Evolutionary conservation across 2,329 filamentous ascomycete genomes (phyloP).

Genomic region (Ceratocystis destructans): DNA sequence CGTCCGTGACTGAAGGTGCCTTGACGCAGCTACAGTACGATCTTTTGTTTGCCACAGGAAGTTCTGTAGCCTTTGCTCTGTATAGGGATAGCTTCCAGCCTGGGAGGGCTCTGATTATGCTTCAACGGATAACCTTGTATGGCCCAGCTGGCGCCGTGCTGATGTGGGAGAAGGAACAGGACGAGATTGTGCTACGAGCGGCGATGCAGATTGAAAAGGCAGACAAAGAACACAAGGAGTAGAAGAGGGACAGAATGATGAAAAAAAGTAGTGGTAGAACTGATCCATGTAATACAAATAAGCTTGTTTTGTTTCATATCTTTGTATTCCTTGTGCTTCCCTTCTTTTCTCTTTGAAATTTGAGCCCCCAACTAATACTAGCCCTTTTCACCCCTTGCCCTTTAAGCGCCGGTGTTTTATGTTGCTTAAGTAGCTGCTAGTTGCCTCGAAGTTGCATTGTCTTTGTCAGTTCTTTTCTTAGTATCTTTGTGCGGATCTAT

Average conservation of each 20-base stretch:
- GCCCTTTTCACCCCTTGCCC: not conserved
- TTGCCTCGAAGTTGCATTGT: too few species aligned
- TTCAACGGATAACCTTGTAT: constrained; percentile 12
- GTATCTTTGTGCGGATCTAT: not conserved
- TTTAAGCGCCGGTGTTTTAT: not conserved
- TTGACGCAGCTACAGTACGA: constrained; percentile 22
- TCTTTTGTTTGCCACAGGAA: constrained; percentile 20
- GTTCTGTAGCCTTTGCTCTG: constrained; percentile 10
- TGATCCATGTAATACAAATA: not conserved
- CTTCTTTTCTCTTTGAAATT: not conserved
- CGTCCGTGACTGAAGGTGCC: constrained; percentile 16
- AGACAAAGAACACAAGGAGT: constrained; percentile 10
- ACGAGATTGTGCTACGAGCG: constrained; percentile 13
- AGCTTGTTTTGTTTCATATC: not conserved
- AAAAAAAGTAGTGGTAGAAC: not conserved
- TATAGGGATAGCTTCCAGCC: constrained; percentile 3
- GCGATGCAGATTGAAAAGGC: constrained; percentile 15
- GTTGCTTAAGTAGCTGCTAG: not conserved
- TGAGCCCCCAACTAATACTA: not conserved
- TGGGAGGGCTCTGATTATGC: not conserved
- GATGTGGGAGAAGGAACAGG: constrained; percentile 14
- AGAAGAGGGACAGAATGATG: not conserved
- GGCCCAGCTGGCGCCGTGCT: constrained; percentile 17
- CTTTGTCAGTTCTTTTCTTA: not conserved
- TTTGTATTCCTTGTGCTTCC: not conserved